phyloP scores from a whole-genome alignment of 169 alveolate species.

The Plasmodium chabaudi region DNA sequence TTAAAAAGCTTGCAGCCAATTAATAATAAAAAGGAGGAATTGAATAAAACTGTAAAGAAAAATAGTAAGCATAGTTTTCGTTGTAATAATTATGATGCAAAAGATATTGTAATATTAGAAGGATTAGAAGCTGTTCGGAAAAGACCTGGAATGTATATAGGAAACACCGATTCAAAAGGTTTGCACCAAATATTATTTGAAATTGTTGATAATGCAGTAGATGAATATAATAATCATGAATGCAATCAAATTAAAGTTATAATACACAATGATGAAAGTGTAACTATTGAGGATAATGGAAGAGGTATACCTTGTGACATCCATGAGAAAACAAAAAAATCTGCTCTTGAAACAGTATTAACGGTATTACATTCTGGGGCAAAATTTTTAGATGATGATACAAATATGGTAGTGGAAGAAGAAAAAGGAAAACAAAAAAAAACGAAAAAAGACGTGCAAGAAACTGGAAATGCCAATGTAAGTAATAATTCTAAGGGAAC shows the following conservation, averaged over 20 bases:
- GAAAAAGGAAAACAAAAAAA: background rate
- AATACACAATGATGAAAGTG: conserved; percentile 82
- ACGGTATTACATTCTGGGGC: conserved; percentile 91
- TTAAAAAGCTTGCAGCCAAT: too few species aligned
- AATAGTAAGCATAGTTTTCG: conserved; percentile 13
- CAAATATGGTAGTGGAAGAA: conserved; percentile 7
- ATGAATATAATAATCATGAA: conserved; percentile 85
- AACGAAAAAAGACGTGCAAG: background rate
- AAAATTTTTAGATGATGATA: conserved; percentile 81
- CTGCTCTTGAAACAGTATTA: conserved; percentile 87
- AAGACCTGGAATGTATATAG: conserved; percentile 91
- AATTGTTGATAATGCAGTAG: conserved; percentile 88
- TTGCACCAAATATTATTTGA: conserved; percentile 88
- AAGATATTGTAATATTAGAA: conserved; percentile 85
- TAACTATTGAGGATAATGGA: conserved; percentile 84
- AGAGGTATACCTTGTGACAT: conserved; percentile 89
- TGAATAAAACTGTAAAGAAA: background rate
- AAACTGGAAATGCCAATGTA: background rate
- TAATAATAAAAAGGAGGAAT: background rate
- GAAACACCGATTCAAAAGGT: conserved; percentile 86
- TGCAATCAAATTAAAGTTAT: conserved; percentile 82
- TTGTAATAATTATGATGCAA: conserved; percentile 79
- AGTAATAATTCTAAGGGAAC: background rate
- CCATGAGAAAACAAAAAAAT: conserved; percentile 79
- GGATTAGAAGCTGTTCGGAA: conserved; percentile 89